Conservation (phyloP, 306 rosid species). For the Cucurbita maxima region DNA sequence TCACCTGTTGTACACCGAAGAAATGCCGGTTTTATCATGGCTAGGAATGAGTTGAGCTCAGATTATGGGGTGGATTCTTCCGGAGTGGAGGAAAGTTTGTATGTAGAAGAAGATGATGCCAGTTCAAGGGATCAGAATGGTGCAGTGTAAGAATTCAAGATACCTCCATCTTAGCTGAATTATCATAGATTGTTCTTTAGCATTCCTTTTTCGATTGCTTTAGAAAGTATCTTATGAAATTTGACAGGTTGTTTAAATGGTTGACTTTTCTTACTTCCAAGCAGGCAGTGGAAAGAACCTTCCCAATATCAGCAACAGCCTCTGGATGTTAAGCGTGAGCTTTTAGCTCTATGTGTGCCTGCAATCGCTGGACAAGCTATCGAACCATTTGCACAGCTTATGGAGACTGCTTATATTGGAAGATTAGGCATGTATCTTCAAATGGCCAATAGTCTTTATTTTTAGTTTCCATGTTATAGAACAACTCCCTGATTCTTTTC, state of each 20-base stretch:
- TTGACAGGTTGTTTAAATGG: background rate
- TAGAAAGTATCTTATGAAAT: background rate
- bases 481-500: background rate
- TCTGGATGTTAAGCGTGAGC: slow-evolving; percentile 51
- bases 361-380: slow-evolving; percentile 86
- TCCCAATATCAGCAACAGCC: slow-evolving; percentile 4
- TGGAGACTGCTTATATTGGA: slow-evolving; percentile 97
- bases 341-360: slow-evolving; percentile 51
- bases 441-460: background rate
- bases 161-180: background rate
- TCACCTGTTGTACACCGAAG: slow-evolving; percentile 16
- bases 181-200: background rate
- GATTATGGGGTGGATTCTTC: slow-evolving; percentile 16
- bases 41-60: slow-evolving; percentile 23
- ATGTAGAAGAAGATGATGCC: slow-evolving; percentile 13
- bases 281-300: slow-evolving; percentile 27
- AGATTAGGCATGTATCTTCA: slow-evolving; percentile 40
- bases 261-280: slow-evolving; percentile 6
- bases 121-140: slow-evolving; percentile 10
- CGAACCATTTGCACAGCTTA: slow-evolving; percentile 76
- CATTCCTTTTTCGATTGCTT: background rate
- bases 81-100: slow-evolving; percentile 24
- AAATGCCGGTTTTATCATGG: slow-evolving; percentile 13
- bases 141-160: slow-evolving; percentile 28
- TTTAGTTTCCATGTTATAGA: background rate